These are phyloP conservation scores for Entoloma clypeatum DNA, from an alignment of 1,284 basidiomycete genomes.

Conservation along the genomic window DNA sequence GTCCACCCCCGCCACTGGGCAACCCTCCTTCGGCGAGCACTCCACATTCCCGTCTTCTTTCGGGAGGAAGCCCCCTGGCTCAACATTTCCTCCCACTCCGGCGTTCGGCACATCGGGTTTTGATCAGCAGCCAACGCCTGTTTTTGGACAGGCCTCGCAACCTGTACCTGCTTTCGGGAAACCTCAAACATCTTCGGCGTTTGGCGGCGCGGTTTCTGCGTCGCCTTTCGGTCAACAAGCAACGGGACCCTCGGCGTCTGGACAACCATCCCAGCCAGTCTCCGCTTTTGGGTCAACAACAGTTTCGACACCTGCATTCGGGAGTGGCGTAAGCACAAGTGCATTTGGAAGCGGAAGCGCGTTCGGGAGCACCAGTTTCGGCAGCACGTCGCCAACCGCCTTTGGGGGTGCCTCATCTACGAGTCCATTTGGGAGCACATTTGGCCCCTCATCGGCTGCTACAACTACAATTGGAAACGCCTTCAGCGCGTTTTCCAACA, in stretches of 20 bases:
- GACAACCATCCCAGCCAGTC: conserved; percentile 17
- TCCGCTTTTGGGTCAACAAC: conserved; percentile 20
- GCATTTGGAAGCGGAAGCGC: conserved; percentile 13
- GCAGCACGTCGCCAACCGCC: conserved; percentile 4
- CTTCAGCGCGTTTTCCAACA: conserved; percentile 17
- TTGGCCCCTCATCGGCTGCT: conserved; percentile 9
- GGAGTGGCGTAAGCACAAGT: conserved; percentile 4
- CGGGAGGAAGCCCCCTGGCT: too few species aligned
- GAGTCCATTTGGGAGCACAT: conserved; percentile 12
- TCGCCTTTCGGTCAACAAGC: too few species aligned
- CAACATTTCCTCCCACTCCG: too few species aligned
- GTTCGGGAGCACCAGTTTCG: conserved; percentile 6
- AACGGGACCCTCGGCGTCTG: conserved; percentile 18
- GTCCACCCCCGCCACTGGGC: conserved; percentile 21
- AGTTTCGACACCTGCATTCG: conserved; percentile 3
- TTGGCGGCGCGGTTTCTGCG: conserved; percentile 13
- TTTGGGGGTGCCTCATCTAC: conserved; percentile 14
- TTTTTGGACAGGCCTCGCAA: conserved; percentile 24
- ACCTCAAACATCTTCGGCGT: conserved; percentile 19
- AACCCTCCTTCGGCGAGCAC: too few species aligned
- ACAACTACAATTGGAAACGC: conserved; percentile 7
- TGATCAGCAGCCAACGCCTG: conserved; percentile 17
- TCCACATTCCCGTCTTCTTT: too few species aligned
- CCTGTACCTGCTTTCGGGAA: conserved; percentile 26
- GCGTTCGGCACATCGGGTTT: conserved; percentile 24